Base-by-base conservation (phyloP, 768 basidiomycete species). In the Tricholoma matsutake region DNA sequence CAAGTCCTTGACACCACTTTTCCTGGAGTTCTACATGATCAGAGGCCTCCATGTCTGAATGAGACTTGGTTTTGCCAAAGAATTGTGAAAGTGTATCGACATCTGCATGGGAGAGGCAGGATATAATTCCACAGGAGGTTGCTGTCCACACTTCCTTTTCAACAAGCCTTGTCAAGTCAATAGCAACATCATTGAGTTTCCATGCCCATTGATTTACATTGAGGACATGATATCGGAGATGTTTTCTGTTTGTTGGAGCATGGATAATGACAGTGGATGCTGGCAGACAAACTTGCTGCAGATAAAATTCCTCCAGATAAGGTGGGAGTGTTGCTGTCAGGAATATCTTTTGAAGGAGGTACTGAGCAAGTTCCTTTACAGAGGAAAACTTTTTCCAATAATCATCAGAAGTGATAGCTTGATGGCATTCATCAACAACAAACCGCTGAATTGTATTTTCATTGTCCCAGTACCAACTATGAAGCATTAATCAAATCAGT, bases 361-460 rank as follows among this genome's bases (percentile, higher is more conserved):
- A 47, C 5, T 22, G 8, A 0, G 63, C 63, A 0, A 70, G 55
- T 2, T 43, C 20, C 1, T 47, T 35, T 2, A 67, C 6, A 20
- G 56, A 52, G 0, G 9, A 10, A 34, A 68, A 70, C 6, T 60
- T 7, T 0, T 16, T 4, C 1, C 64, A 54, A 32, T 59, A 68
- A 2, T 47, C 29, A 1, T 1, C 18, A 0, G 22, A 22, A 6
- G 59, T 59, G 2, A 68, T 34, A 0, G 62, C 39, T 52, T 66
- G 67, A 52, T 70, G 66, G 0, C 64, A 61, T 53, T 70, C 69
- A 52, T 70, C 69, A 14, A 67, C 9, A 0, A 67, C 61, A 13
- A 67, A 6, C 0, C 67, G 56, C 2, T 43, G 37, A 0, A 54
- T 52, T n/a, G 8, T 43, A 0, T 31, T 13, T 25, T 60, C 47